A percentile compares a stretch with the other conserved stretches of the same genome.
Evolutionary conservation across 768 basidiomycete genomes (phyloP).

Genomic region (Fomitopsis serialis): DNA sequence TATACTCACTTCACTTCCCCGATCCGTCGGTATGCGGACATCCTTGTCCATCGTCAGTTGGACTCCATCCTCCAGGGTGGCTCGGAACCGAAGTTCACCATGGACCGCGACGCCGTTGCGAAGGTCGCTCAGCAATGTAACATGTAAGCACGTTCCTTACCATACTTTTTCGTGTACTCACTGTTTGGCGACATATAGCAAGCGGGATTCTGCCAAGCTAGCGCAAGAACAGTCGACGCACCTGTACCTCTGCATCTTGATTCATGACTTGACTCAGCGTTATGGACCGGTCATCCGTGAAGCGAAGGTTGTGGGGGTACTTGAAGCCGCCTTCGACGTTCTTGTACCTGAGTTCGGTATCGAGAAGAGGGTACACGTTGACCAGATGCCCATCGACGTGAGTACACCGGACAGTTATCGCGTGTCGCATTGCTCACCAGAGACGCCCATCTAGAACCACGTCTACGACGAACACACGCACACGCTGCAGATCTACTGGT

Average conservation of each 20-base stretch:
- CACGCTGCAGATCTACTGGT: slow-evolving; percentile 95
- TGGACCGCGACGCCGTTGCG: slow-evolving; percentile 97
- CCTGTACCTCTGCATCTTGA: slow-evolving; percentile 90
- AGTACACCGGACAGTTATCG: slow-evolving; percentile 21
- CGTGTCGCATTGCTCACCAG: not conserved
- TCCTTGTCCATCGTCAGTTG: slow-evolving; percentile 94
- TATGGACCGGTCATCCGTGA: slow-evolving; percentile 95
- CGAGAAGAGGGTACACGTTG: slow-evolving; percentile 97
- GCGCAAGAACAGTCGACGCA: slow-evolving; percentile 97
- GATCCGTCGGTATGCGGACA: slow-evolving; percentile 88
- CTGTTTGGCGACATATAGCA: slow-evolving; percentile 38
- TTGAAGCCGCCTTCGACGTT: slow-evolving; percentile 98
- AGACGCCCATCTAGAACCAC: slow-evolving; percentile 56
- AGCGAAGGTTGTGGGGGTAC: slow-evolving; percentile 91
- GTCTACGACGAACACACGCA: slow-evolving; percentile 95
- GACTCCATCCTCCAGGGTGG: slow-evolving; percentile 80
- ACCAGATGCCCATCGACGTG: slow-evolving; percentile 98
- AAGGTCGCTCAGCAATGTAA: slow-evolving; percentile 98
- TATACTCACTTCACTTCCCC: slow-evolving; percentile 95
- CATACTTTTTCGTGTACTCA: not conserved
- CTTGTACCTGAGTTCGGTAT: slow-evolving; percentile 96
- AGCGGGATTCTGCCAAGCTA: slow-evolving; percentile 84
- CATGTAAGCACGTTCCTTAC: slow-evolving; percentile 50
- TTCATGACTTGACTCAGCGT: slow-evolving; percentile 88
- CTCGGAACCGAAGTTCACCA: slow-evolving; percentile 85